phyloP scores from a whole-genome alignment of 805 yeast species.

The Zygotorulaspora florentina region DNA sequence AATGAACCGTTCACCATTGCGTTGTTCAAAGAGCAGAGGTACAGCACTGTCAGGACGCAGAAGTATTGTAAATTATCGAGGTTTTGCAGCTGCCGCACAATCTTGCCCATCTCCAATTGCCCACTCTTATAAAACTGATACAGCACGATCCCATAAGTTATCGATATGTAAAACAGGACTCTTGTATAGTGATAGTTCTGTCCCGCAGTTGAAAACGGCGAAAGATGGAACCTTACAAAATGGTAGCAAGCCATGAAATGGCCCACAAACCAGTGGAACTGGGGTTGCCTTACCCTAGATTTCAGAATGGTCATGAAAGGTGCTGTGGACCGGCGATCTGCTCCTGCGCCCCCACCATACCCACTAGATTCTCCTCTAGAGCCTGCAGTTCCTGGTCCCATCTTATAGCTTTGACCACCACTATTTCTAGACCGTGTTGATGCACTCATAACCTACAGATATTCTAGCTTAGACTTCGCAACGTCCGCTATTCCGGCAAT shows the following conservation, averaged over 20 bases:
- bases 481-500: too few relatives aligned
- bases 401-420: background rate
- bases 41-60: slow-evolving; percentile 39
- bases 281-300: slow-evolving; percentile 43
- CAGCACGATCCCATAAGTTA: slow-evolving; percentile 61
- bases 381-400: background rate
- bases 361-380: too few relatives aligned
- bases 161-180: slow-evolving; percentile 47
- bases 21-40: slow-evolving; percentile 43
- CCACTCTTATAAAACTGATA: slow-evolving; percentile 52
- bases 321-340: slow-evolving; percentile 15
- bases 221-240: slow-evolving; percentile 38
- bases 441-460: background rate
- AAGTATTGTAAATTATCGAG: slow-evolving; percentile 66
- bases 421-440: background rate
- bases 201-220: slow-evolving; percentile 39
- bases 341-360: background rate
- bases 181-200: slow-evolving; percentile 39
- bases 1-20: slow-evolving; percentile 45
- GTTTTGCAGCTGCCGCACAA: slow-evolving; percentile 23
- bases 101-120: slow-evolving; percentile 36
- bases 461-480: too few relatives aligned
- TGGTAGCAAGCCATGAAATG: slow-evolving; percentile 48
- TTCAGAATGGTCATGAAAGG: slow-evolving; percentile 22
- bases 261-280: slow-evolving; percentile 68